A percentile compares a stretch with the other conserved stretches of the same genome.
phyloP scores from a whole-genome alignment of 176 grass and related monocot species.

The Chrysopogon serrulatus region DNA sequence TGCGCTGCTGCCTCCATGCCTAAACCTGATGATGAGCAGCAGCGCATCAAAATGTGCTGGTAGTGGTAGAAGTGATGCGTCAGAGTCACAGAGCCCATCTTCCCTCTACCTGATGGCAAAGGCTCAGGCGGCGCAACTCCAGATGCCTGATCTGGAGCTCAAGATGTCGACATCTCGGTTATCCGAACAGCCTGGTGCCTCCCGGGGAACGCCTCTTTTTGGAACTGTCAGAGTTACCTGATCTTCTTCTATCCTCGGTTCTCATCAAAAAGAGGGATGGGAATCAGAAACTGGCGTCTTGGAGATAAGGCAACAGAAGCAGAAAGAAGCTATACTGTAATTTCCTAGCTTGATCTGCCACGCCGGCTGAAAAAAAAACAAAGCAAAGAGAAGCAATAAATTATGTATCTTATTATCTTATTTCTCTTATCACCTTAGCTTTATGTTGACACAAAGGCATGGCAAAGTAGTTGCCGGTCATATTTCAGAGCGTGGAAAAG shows the following conservation, averaged over 20 bases:
- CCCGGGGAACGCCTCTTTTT: constrained; percentile 15
- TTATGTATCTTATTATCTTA: neutral
- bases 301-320: neutral
- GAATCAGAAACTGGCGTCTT: constrained; percentile 1
- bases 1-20: constrained; percentile 3
- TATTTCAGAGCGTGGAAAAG: constrained; percentile 18
- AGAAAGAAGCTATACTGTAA: neutral
- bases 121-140: constrained; percentile 23
- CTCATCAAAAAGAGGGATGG: neutral
- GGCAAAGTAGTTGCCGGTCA: constrained; percentile 9
- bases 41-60: neutral
- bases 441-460: constrained; percentile 42
- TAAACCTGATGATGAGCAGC: constrained; percentile 39
- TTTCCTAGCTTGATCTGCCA: neutral
- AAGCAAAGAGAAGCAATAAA: neutral
- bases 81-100: neutral
- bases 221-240: constrained; percentile 38
- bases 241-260: neutral
- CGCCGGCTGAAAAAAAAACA: neutral
- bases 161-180: constrained; percentile 52
- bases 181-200: constrained; percentile 12
- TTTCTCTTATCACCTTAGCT: constrained; percentile 19
- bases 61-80: neutral
- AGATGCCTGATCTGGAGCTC: constrained; percentile 55
- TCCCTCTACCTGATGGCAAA: constrained; percentile 11